Conservation (phyloP, 2,329 filamentous ascomycete genomes). For the Dichotomopilus funicola region DNA sequence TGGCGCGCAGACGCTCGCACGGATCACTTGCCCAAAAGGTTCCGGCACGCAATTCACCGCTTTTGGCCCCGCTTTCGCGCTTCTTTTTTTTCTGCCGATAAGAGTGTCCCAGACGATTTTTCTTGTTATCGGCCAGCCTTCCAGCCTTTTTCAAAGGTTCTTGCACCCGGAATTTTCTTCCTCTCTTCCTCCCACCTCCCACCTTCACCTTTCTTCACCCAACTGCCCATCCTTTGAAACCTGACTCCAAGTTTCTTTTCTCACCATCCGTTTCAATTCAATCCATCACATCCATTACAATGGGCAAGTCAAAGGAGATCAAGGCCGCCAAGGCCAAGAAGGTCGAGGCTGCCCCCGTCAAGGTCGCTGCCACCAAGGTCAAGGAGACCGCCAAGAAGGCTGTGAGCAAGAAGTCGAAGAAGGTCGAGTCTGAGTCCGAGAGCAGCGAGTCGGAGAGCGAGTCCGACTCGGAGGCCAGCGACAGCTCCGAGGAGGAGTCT, state of each 20-base stretch:
- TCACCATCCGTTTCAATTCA: constrained; percentile 23
- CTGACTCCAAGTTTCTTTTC: constrained; percentile 9
- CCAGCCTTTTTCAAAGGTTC: neutral
- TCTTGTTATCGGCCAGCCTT: neutral
- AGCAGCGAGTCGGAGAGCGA: constrained; percentile 26
- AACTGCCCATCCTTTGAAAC: constrained; percentile 16
- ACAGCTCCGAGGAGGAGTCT: constrained; percentile 14
- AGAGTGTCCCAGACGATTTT: neutral
- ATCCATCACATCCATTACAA: constrained; percentile 25
- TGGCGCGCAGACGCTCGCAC: too few relatives aligned
- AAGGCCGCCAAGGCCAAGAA: constrained; percentile 53
- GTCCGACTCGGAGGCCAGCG: constrained; percentile 23
- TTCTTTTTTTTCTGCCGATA: neutral
- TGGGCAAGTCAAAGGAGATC: constrained; percentile 62
- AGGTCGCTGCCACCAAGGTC: constrained; percentile 20
- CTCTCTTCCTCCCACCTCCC: constrained; percentile 8
- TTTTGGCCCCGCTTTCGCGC: too few relatives aligned
- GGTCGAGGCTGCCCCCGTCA: constrained; percentile 48
- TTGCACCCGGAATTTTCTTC: constrained; percentile 5
- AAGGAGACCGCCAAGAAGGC: constrained; percentile 18
- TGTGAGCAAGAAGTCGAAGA: constrained; percentile 27
- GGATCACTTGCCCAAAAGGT: too few relatives aligned
- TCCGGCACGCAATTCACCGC: too few relatives aligned
- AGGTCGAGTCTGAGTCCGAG: constrained; percentile 25
- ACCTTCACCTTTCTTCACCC: constrained; percentile 11